Base-by-base conservation (phyloP, 805 yeast genomes). In the Crinitomyces ghanaensis region DNA sequence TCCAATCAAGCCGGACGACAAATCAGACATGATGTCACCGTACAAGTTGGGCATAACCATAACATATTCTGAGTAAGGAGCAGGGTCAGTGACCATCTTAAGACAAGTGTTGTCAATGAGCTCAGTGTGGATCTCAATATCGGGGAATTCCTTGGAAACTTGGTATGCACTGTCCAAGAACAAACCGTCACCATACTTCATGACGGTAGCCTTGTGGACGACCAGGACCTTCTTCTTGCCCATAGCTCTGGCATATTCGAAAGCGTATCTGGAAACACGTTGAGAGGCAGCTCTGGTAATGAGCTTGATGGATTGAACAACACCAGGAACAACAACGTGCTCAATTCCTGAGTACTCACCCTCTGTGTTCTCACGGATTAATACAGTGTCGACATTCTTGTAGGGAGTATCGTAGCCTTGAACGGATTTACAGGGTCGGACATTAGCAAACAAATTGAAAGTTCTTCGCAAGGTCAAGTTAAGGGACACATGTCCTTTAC, bases 21-120 rank as follows among this genome's bases (percentile, higher is more conserved):
- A 70, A 64, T 91, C 98, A 45, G 97, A 88, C 79, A 91, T 77
- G 65, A 91, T 91, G 63, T 91, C 97, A 74, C 98, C 98, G 66
- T 91, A 91, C 63, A 91, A 74, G 78, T 91, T 91, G 56, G 98
- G 98, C 95, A 93, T 91, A 50, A 91, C 98, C 82, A 75, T 75
- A 54, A 91, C 98, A 39, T 79, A 77, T 51, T 83, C 74, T 63
- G 77, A 70, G 76, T 85, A 88, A 51, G 77, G 77, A 38, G 72
- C 60, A 47, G 98, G 98, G 64, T 88, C 85, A 42, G 81, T 68
- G 49, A 93, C 93, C 59, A 85, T 74, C 62, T 74, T 79, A 62
- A 91, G 70, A 28, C 94, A 86, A 50, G 96, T 84, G 74, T 86
- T 88, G 68, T 91, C 98, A 54, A 91, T 80, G 55, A 86, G 68